Evolutionary conservation across 495 filamentous ascomycete species (phyloP), one percentile per base, ranked within the genome.

Genomic region (Neurospora sp.): DNA sequence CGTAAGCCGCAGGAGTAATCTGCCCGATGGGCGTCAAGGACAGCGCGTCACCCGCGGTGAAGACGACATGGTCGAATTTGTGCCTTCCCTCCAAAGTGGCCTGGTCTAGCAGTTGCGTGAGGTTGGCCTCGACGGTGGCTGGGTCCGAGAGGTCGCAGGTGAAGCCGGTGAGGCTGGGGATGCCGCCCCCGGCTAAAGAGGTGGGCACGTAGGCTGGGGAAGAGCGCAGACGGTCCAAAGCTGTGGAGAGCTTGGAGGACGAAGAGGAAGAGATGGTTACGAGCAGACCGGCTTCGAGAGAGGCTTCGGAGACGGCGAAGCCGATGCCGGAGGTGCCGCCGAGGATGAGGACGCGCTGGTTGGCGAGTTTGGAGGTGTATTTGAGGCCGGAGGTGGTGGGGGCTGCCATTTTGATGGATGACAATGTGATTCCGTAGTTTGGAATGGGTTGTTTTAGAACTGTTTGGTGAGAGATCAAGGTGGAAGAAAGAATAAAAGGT

Each of bases 11-110:
- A 16, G 84, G 74, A 0, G 81, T 83, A 7, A 83, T 41, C 14
- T 88, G 82, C 4, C 77, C 18, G 5, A 89, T 20, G 14, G 80
- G 77, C 1, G 73, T 73, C 4, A 83, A 48, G 11, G 76, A 23
- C 1, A 86, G 80, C 0, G 77, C 73, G 70, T 89, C 81, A 0
- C 72, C 89, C 0, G 90, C 90, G 1, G 89, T 91, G 80, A 83
- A 88, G 70, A 89, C 85, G 69, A 92, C 81, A 72, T 92, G 90
- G 78, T 92, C 84, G 69, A 92, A 73, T 35, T 79, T 80, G 27
- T 66, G 54, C 0, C 54, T 14, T 42, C 81, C 72, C 69, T 76
- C 70, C n/a, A 72, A 75, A 31, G 69, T 75, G 11, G 79, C 77
- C 14, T 81, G 80, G 5, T 82, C 71, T 62, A 91, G 83, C 2